Percentiles rank a stretch among this genome's conserved stretches.
phyloP scores from a whole-genome alignment of 2,329 filamentous ascomycete genomes.

The Aspergillus latus region DNA sequence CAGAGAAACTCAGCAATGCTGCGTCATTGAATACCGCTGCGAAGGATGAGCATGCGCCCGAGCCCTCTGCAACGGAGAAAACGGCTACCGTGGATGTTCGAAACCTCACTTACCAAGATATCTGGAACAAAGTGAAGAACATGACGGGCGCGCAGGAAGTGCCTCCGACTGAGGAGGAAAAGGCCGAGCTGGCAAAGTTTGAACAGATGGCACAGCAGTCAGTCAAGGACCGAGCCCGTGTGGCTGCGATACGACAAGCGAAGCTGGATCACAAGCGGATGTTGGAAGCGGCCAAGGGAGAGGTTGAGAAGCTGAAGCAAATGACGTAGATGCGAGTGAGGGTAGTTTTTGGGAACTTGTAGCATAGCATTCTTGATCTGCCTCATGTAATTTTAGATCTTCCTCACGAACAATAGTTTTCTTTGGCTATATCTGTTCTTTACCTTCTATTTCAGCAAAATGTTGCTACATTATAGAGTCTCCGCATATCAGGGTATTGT shows the following conservation, averaged over 20 bases:
- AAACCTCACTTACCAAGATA: slow-evolving; percentile 40
- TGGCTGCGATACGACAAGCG: slow-evolving; percentile 41
- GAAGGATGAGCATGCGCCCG: slow-evolving; percentile 37
- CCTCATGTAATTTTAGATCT: slow-evolving; percentile 23
- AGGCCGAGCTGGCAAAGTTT: slow-evolving; percentile 36
- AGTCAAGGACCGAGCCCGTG: slow-evolving; percentile 39
- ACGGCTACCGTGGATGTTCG: slow-evolving; percentile 42
- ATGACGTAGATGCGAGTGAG: slow-evolving; percentile 23
- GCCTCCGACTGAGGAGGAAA: slow-evolving; percentile 34
- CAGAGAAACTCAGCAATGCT: slow-evolving; percentile 32
- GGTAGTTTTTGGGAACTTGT: slow-evolving; percentile 21
- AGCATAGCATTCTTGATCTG: slow-evolving; percentile 24
- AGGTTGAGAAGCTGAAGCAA: slow-evolving; percentile 43
- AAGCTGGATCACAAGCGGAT: slow-evolving; percentile 48
- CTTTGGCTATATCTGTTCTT: not conserved
- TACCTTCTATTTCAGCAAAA: not conserved
- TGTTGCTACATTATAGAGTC: not conserved
- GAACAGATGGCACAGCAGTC: slow-evolving; percentile 36
- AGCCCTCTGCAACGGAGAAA: slow-evolving; percentile 32
- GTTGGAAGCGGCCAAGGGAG: slow-evolving; percentile 45
- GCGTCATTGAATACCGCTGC: slow-evolving; percentile 27
- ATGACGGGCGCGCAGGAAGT: slow-evolving; percentile 44
- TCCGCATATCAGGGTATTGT: no score
- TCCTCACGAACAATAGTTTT: slow-evolving; percentile 1
- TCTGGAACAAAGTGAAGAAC: slow-evolving; percentile 44